Evolutionary conservation across 1,139 yeast genomes (phyloP).

Genomic region (Saccharomyces pastorianus): DNA sequence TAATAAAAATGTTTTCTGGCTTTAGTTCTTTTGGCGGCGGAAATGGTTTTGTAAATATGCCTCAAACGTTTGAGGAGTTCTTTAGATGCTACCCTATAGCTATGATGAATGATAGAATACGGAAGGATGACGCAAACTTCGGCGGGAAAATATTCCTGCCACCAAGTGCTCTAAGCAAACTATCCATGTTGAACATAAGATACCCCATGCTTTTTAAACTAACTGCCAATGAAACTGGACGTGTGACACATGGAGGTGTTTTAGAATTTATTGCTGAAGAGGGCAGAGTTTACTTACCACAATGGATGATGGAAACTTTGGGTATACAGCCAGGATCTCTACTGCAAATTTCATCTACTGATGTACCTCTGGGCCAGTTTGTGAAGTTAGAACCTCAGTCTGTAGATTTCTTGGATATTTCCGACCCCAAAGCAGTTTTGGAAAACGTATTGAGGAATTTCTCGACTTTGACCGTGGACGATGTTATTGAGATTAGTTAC

Average conservation of each 20-base stretch:
- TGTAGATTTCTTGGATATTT: slow-evolving; percentile 82
- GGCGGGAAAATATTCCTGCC: slow-evolving; percentile 98
- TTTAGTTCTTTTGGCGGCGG: slow-evolving; percentile 24
- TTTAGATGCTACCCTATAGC: slow-evolving; percentile 87
- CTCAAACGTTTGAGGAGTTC: slow-evolving; percentile 59
- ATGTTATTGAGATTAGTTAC: slow-evolving; percentile 77
- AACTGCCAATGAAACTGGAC: slow-evolving; percentile 52
- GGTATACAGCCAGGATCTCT: slow-evolving; percentile 70
- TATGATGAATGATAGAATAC: slow-evolving; percentile 77
- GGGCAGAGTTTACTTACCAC: slow-evolving; percentile 89
- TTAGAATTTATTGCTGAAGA: slow-evolving; percentile 95
- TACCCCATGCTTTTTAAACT: slow-evolving; percentile 93
- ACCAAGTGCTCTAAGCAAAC: slow-evolving; percentile 80
- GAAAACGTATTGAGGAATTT: slow-evolving; percentile 87
- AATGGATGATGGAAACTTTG: slow-evolving; percentile 91
- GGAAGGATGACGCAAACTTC: slow-evolving; percentile 76
- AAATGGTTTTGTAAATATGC: slow-evolving; percentile 25
- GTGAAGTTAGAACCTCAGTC: slow-evolving; percentile 95
- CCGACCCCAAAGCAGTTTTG: slow-evolving; percentile 93
- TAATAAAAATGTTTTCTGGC: slow-evolving; percentile 21
- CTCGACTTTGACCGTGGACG: slow-evolving; percentile 78
- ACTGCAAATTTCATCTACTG: slow-evolving; percentile 65
- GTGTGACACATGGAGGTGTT: slow-evolving; percentile 82
- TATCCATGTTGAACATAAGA: slow-evolving; percentile 80
- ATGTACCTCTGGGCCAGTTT: slow-evolving; percentile 76